Evolutionary conservation across 768 basidiomycete genomes (phyloP).

Genomic region (Coprinellus micaceus): DNA sequence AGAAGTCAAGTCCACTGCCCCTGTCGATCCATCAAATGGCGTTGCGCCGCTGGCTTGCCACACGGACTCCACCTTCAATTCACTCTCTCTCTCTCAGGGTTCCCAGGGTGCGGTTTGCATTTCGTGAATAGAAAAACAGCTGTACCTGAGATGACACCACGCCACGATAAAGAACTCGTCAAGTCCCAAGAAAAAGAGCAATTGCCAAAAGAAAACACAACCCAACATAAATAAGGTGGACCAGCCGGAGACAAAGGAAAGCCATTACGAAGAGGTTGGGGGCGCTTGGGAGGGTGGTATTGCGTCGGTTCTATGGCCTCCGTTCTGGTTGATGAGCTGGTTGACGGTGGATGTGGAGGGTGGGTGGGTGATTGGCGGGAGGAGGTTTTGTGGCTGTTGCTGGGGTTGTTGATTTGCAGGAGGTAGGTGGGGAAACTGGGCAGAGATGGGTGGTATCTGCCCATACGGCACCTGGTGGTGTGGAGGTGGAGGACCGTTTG

Average conservation of each 20-base stretch:
- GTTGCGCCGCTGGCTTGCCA: not conserved
- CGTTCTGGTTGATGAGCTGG: slow-evolving; percentile 10
- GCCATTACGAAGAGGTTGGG: not conserved
- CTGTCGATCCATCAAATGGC: not conserved
- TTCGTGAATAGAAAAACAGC: not conserved
- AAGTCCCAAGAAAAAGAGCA: not conserved
- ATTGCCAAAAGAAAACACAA: not conserved
- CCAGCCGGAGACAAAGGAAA: not conserved
- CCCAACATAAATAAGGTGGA: not conserved
- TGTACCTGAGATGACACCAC: not conserved
- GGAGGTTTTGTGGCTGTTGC: slow-evolving; percentile 24
- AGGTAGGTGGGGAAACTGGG: slow-evolving; percentile 33
- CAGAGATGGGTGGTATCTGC: slow-evolving; percentile 41
- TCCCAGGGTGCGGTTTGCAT: not conserved
- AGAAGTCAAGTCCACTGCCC: not conserved
- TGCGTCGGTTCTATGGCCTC: slow-evolving; percentile 7
- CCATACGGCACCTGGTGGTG: slow-evolving; percentile 40
- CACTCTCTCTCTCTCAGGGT: not conserved
- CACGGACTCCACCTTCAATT: not conserved
- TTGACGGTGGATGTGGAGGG: slow-evolving; percentile 10
- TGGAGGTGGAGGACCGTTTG: slow-evolving; percentile 46
- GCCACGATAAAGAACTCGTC: not conserved
- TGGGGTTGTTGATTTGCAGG: slow-evolving; percentile 27
- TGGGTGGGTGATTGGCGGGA: slow-evolving; percentile 19
- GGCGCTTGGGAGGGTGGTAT: not conserved